phyloP scores from a whole-genome alignment of 2,329 filamentous ascomycete species.

The Talaromyces sp. region DNA sequence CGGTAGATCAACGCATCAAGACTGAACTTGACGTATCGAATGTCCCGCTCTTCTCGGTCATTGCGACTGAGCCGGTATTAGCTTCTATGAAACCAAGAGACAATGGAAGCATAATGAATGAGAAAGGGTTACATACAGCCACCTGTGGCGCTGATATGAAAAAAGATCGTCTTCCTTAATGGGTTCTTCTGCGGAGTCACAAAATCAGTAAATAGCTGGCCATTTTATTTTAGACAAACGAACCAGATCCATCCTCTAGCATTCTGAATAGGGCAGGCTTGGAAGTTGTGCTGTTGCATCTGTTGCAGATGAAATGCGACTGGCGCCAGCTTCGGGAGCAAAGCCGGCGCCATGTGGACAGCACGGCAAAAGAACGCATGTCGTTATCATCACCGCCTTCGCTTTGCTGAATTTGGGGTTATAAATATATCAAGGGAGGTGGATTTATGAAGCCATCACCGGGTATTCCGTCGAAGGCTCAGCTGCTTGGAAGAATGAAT shows the following conservation, averaged over 20 bases:
- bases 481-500: background rate
- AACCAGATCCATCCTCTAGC: constrained; percentile 11
- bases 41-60: constrained; percentile 21
- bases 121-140: constrained; percentile 15
- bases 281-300: background rate
- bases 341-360: background rate
- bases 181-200: constrained; percentile 9
- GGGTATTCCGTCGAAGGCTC: background rate
- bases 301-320: background rate
- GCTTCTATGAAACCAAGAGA: background rate
- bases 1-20: constrained; percentile 19
- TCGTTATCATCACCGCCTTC: background rate
- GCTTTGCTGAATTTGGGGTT: background rate
- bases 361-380: background rate
- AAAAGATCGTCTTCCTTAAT: constrained; percentile 22
- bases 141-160: constrained; percentile 23
- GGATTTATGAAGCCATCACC: background rate
- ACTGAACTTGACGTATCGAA: constrained; percentile 25
- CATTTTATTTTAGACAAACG: background rate
- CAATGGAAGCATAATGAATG: background rate
- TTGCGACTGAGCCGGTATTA: constrained; percentile 17
- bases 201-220: background rate
- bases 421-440: background rate
- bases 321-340: background rate
- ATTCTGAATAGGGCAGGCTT: constrained; percentile 7